A percentile compares a stretch with the other conserved stretches of the same genome.
phyloP scores from a whole-genome alignment of 2,329 filamentous ascomycete species.

The Aspergillus spinulosporus region DNA sequence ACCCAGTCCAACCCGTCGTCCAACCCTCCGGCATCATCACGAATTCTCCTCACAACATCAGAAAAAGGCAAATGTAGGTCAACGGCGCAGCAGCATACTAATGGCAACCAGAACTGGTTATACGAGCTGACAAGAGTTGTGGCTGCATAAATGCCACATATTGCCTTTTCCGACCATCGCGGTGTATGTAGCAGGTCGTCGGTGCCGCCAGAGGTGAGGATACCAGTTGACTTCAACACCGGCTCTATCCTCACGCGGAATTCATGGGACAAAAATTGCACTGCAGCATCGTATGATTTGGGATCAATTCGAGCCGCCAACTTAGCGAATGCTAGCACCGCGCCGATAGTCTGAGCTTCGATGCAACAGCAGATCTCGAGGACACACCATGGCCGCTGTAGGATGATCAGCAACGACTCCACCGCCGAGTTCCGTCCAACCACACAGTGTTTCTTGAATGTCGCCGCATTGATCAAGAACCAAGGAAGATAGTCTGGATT shows the following conservation, averaged over 20 bases:
- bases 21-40: neutral
- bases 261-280: constrained; percentile 18
- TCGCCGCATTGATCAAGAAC: constrained; percentile 22
- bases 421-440: constrained; percentile 13
- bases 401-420: constrained; percentile 19
- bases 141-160: constrained; percentile 12
- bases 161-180: neutral
- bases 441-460: constrained; percentile 19
- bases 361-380: constrained; percentile 22
- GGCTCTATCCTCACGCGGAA: neutral
- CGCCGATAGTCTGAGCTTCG: constrained; percentile 12
- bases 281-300: constrained; percentile 14
- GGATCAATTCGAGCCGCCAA: constrained; percentile 12
- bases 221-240: neutral
- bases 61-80: constrained; percentile 16
- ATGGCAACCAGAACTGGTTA: constrained; percentile 20
- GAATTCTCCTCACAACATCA: constrained; percentile 1
- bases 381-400: constrained; percentile 25
- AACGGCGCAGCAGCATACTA: constrained; percentile 18
- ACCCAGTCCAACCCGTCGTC: neutral
- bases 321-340: constrained; percentile 10
- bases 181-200: neutral
- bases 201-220: neutral
- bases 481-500: constrained; percentile 13
- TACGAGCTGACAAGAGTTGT: constrained; percentile 12